These are phyloP conservation scores for Euphorbia lathyris DNA, from an alignment of 345 rosid genomes.

Conservation along the genomic window DNA sequence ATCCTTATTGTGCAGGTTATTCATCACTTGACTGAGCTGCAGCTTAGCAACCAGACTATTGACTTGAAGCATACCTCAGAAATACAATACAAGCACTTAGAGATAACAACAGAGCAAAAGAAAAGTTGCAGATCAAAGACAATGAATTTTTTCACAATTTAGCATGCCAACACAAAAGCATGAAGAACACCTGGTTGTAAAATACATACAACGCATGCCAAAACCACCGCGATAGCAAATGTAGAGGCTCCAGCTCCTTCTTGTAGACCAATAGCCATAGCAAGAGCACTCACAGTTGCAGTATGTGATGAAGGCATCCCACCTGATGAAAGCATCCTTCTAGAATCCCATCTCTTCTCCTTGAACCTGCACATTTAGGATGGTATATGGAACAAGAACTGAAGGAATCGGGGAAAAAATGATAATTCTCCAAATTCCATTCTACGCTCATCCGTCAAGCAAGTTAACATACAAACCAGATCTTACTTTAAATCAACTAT, in stretches of 20 bases:
- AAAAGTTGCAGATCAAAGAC: background rate
- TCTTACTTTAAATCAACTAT: background rate
- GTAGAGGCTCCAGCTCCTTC: conserved; percentile 47
- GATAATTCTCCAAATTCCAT: background rate
- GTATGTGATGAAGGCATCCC: conserved; percentile 79
- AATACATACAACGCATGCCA: conserved; percentile 66
- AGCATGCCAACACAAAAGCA: conserved; percentile 22
- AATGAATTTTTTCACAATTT: background rate
- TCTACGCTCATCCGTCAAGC: background rate
- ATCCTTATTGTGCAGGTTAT: background rate
- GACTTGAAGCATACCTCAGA: background rate
- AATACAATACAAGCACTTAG: background rate
- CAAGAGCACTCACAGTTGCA: conserved; percentile 59
- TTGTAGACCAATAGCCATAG: conserved; percentile 46
- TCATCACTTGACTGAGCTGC: background rate
- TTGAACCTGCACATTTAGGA: conserved; percentile 43
- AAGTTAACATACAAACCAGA: background rate
- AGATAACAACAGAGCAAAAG: background rate
- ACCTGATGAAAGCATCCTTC: conserved; percentile 55
- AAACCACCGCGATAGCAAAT: conserved; percentile 53
- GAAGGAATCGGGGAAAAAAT: background rate
- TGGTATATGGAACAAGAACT: conserved; percentile 3
- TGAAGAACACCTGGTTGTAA: conserved; percentile 33
- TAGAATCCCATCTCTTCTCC: conserved; percentile 66
- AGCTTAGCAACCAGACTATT: background rate